Conservation (phyloP, 2,329 filamentous ascomycete species). For the Huntiella moniliformis region DNA sequence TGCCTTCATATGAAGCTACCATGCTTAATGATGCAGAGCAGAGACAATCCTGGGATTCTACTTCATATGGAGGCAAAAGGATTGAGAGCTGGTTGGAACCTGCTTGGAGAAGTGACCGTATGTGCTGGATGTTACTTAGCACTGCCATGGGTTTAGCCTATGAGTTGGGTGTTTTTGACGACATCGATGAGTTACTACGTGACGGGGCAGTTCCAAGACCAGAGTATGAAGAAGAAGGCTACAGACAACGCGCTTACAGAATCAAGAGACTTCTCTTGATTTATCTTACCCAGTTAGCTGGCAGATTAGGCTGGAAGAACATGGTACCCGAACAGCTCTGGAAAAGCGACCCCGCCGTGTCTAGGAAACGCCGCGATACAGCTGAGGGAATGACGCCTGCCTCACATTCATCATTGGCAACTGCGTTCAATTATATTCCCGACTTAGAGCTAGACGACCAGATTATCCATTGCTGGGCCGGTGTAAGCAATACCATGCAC, state of each 20-base stretch:
- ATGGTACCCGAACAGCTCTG: slow-evolving; percentile 63
- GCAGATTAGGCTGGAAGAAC: slow-evolving; percentile 76
- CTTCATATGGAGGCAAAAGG: slow-evolving; percentile 51
- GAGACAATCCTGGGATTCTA: slow-evolving; percentile 14
- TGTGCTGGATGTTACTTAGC: slow-evolving; percentile 95
- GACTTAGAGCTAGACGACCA: slow-evolving; percentile 49
- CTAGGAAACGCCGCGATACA: slow-evolving; percentile 29
- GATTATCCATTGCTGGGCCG: slow-evolving; percentile 77
- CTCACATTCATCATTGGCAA: slow-evolving; percentile 38
- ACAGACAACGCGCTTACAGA: slow-evolving; percentile 58
- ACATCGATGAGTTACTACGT: slow-evolving; percentile 53
- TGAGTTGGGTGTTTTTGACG: slow-evolving; percentile 88
- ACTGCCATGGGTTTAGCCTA: slow-evolving; percentile 80
- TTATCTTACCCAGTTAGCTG: slow-evolving; percentile 86
- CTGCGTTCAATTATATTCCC: slow-evolving; percentile 45
- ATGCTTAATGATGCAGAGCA: slow-evolving; percentile 22
- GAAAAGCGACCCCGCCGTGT: slow-evolving; percentile 36
- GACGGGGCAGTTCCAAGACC: slow-evolving; percentile 39
- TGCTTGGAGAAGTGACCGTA: slow-evolving; percentile 81
- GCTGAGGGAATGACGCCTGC: slow-evolving; percentile 39
- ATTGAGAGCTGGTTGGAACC: slow-evolving; percentile 96
- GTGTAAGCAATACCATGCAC: slow-evolving; percentile 84
- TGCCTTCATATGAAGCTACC: slow-evolving; percentile 37
- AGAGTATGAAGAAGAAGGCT: slow-evolving; percentile 55
- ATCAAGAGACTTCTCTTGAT: slow-evolving; percentile 76